Base-by-base conservation (phyloP, 2,329 filamentous ascomycete genomes). In the Diaporthe aspalathi region DNA sequence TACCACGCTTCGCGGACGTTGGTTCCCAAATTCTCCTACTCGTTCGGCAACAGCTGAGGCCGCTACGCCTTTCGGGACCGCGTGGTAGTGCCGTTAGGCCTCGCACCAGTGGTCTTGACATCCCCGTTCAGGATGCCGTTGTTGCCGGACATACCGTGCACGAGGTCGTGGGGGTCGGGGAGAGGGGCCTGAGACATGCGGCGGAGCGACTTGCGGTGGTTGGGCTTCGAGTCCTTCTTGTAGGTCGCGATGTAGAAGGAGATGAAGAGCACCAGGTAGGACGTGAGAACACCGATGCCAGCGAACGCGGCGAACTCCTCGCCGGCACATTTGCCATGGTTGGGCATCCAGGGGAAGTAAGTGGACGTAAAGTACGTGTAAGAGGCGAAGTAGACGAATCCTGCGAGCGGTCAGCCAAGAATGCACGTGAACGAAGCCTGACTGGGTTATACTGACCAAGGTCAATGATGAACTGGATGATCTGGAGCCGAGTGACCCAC, bases 171-270 rank as follows among this genome's bases (percentile, higher is more conserved):
- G 85, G 95, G 94, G 81, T 97, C 94, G 77, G 95, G 93, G 66
- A 96, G 86, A 76, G 88, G 88, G 67, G 89, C 88, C 81, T 90
- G 88, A 76, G 86, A 88, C 88, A 91, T 91, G 76, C 88, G 87
- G 73, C 89, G 88, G 74, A 92, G 86, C 49, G 88, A 88, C 87
- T 95, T 96, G 83, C 93, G 95, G 78, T 93, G 93, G 77, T 92
- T 94, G 53, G 43, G 67, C 53, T 68, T 60, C 78, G 88, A 87
- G 73, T 88, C 56, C 87, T 94, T 95, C 86, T 92, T 93, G 87
- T 99, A 99, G 73, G 95, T 99, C 76, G 94, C 94, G 77, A 97
- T 89, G 89, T 98, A 99, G 91, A 99, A 99, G 66, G 93, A 95
- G 85, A 99, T 97, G 91, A 99, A 99, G 76, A 99, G 93, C 74